Conservation (phyloP, 192 early-diverging fungal genomes). For the Thoreauomyces humboldtii region DNA sequence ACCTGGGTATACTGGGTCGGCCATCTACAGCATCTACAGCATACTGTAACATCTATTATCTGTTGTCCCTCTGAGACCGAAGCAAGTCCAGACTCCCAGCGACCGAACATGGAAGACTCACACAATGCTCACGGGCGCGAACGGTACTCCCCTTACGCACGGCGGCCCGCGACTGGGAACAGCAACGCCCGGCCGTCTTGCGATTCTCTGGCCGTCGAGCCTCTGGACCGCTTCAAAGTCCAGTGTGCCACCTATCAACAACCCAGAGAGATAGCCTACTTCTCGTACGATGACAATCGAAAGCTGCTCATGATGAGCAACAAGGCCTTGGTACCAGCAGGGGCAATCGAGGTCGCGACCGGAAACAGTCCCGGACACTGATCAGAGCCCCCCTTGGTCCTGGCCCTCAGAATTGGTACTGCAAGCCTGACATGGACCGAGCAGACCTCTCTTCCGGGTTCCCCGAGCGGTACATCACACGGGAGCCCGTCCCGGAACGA, state of each 20-base stretch:
- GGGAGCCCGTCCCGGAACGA: constrained; percentile 67
- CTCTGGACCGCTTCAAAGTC: constrained; percentile 18
- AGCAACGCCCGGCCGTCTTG: too few relatives aligned
- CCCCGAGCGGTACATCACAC: constrained; percentile 61
- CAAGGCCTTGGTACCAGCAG: constrained; percentile 28
- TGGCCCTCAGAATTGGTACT: constrained; percentile 17
- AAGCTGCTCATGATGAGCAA: constrained; percentile 15
- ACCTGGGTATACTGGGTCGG: too few relatives aligned
- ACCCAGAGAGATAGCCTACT: constrained; percentile 41
- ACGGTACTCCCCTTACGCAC: too few relatives aligned
- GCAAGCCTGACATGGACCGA: constrained; percentile 11
- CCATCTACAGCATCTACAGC: too few relatives aligned
- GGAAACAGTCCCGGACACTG: too few relatives aligned
- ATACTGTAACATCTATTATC: too few relatives aligned
- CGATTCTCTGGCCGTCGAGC: constrained; percentile 7
- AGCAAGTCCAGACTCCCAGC: too few relatives aligned
- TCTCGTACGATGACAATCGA: constrained; percentile 34
- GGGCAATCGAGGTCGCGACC: background rate
- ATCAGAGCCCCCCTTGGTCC: too few relatives aligned
- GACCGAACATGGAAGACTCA: too few relatives aligned
- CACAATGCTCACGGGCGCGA: too few relatives aligned
- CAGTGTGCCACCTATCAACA: constrained; percentile 31
- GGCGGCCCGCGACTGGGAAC: too few relatives aligned
- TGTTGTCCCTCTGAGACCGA: too few relatives aligned
- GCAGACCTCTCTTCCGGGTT: constrained; percentile 59